Conservation (phyloP, 2,329 filamentous ascomycete species). For the Pestalotiopsis sp. region DNA sequence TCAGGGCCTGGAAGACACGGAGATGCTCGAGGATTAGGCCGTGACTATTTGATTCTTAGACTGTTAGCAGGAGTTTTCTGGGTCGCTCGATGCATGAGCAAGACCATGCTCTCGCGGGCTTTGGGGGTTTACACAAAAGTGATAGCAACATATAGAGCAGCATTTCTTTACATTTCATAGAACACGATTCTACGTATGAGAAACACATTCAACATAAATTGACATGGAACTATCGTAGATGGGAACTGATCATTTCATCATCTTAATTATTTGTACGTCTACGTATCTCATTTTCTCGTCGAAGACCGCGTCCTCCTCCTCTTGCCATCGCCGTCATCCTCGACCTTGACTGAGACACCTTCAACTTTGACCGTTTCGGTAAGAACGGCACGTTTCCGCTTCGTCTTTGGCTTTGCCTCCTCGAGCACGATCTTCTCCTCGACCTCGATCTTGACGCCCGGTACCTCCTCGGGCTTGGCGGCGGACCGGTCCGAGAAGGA, state of each 20-base stretch:
- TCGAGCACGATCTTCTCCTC: slow-evolving; percentile 22
- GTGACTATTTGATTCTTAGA: neutral
- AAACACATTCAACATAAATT: neutral
- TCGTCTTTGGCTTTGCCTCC: slow-evolving; percentile 10
- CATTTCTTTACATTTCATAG: neutral
- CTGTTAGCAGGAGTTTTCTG: neutral
- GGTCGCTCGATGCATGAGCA: neutral
- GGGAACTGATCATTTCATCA: neutral
- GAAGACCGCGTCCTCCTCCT: slow-evolving; percentile 10
- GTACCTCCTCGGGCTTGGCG: slow-evolving; percentile 30
- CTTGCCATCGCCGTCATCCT: neutral
- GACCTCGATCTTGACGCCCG: slow-evolving; percentile 29
- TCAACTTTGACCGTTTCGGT: slow-evolving; percentile 20
- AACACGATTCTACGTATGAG: neutral
- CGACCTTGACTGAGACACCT: slow-evolving; percentile 7
- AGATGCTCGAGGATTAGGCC: slow-evolving; percentile 1
- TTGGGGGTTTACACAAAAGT: neutral
- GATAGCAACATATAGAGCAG: neutral
- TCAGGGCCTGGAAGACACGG: neutral
- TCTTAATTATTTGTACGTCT: neutral
- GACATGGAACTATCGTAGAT: neutral
- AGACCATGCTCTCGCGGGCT: neutral
- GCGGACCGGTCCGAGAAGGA: slow-evolving; percentile 74
- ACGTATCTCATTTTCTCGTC: neutral
- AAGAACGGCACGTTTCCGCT: slow-evolving; percentile 12